Base-by-base conservation (phyloP, 2,329 filamentous ascomycete genomes). In the Botrytis byssoidea region DNA sequence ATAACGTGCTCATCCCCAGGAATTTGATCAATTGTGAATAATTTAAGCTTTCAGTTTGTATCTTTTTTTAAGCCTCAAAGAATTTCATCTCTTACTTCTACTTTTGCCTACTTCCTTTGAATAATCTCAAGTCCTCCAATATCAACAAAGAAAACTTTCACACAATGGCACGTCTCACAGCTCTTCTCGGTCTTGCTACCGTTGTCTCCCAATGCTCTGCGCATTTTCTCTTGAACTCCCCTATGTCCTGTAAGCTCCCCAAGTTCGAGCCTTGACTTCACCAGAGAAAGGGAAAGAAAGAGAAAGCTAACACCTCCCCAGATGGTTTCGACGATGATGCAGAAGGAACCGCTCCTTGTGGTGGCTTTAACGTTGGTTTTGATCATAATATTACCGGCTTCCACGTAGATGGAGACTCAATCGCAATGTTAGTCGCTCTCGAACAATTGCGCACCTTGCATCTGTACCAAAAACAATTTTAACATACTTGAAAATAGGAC, bases 371-470 rank as follows among this genome's bases (percentile, higher is more conserved):
- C 0, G 82, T 86, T 46, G 82, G 86, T 75, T 84, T 88, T 71
- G 65, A 77, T 71, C 82, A 82, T 77, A 86, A 89, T 76, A 82
- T 85, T 73, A 82, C 90, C 48, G 83, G 88, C 77, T 90, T 90
- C 81, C 85, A 89, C 79, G 86, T 90, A 74, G 87, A 82, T 76
- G 88, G 88, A 76, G 86, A 90, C 77, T 82, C 85, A 73, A 82
- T 91, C 60, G 84, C 84, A 40, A 74, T 73, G 75, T 76, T 57
- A 44, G 75, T 72, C n/a, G 6, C 8, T 18, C 7, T 20, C n/a
- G 8, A 12, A 40, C 35, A 9, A 44, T 69, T 29, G 29, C 25
- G 1, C 64, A 57, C 14, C n/a, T 22, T 70, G 16, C 10, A 57
- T 55, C 12, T 55, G 51, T 40, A 16, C 25, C 44, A n/a, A 42